A percentile compares a stretch with the other conserved stretches of the same genome.
Evolutionary conservation across 352 stramenopile genomes (phyloP).

Genomic region (Thalassiosira hispida): DNA sequence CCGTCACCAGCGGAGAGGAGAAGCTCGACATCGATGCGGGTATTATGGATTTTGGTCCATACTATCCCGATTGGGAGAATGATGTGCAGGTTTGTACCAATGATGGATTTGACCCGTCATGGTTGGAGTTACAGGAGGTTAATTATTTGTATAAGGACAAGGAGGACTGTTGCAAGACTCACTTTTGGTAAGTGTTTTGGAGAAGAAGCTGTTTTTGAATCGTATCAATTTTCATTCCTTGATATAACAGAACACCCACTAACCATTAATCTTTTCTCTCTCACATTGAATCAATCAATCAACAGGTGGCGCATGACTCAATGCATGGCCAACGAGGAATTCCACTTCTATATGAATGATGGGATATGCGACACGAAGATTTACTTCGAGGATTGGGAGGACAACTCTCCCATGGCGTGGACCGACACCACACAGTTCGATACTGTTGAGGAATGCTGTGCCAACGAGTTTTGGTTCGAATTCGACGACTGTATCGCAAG

Average conservation of each 20-base stretch:
- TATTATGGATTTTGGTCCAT: constrained; percentile 55
- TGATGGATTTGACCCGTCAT: constrained; percentile 53
- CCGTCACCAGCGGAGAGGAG: constrained; percentile 38
- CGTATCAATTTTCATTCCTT: background rate
- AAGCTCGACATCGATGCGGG: constrained; percentile 48
- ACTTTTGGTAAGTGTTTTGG: constrained; percentile 41
- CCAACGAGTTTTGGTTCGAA: constrained; percentile 56
- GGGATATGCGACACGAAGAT: constrained; percentile 58
- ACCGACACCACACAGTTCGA: constrained; percentile 51
- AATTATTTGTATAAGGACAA: constrained; percentile 60
- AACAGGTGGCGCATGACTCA: constrained; percentile 60
- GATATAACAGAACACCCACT: background rate
- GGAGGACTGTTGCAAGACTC: constrained; percentile 49
- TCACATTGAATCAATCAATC: background rate
- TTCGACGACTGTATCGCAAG: constrained; percentile 48
- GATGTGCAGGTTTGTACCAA: constrained; percentile 58
- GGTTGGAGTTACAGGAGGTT: constrained; percentile 49
- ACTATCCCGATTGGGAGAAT: constrained; percentile 60
- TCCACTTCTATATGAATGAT: constrained; percentile 48
- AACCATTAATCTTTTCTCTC: background rate
- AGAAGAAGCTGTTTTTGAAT: background rate
- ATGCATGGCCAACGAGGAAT: constrained; percentile 59
- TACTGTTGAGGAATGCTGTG: constrained; percentile 58
- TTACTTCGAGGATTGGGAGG: constrained; percentile 59
- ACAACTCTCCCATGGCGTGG: constrained; percentile 39